Evolutionary conservation across 768 basidiomycete genomes (phyloP).

Genomic region (Cyclocybe cylindracea): DNA sequence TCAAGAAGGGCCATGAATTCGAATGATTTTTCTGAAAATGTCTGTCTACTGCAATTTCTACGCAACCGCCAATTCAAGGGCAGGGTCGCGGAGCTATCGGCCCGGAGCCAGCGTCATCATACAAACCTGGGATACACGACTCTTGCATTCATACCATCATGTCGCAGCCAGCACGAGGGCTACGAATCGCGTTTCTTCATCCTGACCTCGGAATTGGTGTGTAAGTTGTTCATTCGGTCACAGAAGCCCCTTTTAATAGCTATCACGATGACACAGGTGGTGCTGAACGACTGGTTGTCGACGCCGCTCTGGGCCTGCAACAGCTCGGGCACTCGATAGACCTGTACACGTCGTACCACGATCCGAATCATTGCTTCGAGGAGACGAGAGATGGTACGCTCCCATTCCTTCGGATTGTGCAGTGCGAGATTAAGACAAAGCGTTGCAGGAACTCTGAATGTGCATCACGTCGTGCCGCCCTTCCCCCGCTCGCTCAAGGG

Average conservation of each 20-base stretch:
- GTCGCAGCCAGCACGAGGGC: background rate
- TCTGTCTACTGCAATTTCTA: too few relatives aligned
- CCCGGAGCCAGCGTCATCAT: too few relatives aligned
- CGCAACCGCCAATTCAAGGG: too few relatives aligned
- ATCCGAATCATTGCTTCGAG: constrained; percentile 85
- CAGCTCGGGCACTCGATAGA: constrained; percentile 80
- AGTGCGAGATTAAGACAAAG: background rate
- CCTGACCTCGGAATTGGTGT: constrained; percentile 94
- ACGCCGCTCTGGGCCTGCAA: constrained; percentile 90
- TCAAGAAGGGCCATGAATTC: too few relatives aligned
- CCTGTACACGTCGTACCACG: constrained; percentile 93
- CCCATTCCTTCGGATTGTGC: background rate
- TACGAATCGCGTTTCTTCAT: constrained; percentile 80
- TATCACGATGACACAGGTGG: constrained; percentile 60
- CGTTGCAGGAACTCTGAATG: constrained; percentile 69
- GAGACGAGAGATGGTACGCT: constrained; percentile 86
- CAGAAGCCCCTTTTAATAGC: constrained; percentile 10
- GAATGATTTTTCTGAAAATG: too few relatives aligned
- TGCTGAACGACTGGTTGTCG: constrained; percentile 93
- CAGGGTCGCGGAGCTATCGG: too few relatives aligned
- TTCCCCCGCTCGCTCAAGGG: constrained; percentile 81
- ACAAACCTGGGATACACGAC: too few relatives aligned
- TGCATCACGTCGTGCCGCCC: constrained; percentile 71
- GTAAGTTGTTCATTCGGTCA: constrained; percentile 14
- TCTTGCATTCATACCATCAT: too few relatives aligned